Evolutionary conservation across 1,284 basidiomycete species (phyloP).

Genomic region (Peniophora sp.): DNA sequence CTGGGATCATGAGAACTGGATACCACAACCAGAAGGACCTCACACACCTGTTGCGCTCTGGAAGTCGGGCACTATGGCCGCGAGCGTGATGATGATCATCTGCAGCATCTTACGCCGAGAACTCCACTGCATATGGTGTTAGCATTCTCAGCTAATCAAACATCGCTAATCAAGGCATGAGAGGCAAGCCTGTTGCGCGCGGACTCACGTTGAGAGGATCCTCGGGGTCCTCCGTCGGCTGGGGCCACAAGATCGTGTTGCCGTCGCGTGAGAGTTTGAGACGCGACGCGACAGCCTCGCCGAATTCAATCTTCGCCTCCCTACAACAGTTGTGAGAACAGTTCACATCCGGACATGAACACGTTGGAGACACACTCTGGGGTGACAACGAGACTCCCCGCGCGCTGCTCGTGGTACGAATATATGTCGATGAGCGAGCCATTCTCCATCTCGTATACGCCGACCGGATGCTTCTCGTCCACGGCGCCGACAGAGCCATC

Average conservation of each 20-base stretch:
- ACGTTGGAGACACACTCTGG: conserved; percentile 33
- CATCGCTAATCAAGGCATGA: conserved; percentile 16
- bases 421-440: conserved; percentile 27
- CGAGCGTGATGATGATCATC: conserved; percentile 52
- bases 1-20: conserved; percentile 20
- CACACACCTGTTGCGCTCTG: conserved; percentile 54
- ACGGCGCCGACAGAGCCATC: conserved; percentile 4
- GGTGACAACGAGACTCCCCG: conserved; percentile 55
- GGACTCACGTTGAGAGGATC: conserved; percentile 59
- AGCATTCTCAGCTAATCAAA: too few relatives aligned
- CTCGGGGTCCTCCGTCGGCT: conserved; percentile 53
- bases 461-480: not conserved
- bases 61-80: conserved; percentile 64
- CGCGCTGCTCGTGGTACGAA: conserved; percentile 45
- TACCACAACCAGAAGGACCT: not conserved
- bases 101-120: conserved; percentile 40
- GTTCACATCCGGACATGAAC: not conserved
- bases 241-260: conserved; percentile 49
- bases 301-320: conserved; percentile 46
- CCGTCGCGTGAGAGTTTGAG: conserved; percentile 42
- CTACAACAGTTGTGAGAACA: conserved; percentile 22
- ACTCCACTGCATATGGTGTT: too few relatives aligned
- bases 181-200: not conserved
- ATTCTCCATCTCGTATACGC: not conserved
- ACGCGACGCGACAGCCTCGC: conserved; percentile 35